Evolutionary conservation across 176 grass and related monocot species (phyloP).

Genomic region (Aegilops speltoides): DNA sequence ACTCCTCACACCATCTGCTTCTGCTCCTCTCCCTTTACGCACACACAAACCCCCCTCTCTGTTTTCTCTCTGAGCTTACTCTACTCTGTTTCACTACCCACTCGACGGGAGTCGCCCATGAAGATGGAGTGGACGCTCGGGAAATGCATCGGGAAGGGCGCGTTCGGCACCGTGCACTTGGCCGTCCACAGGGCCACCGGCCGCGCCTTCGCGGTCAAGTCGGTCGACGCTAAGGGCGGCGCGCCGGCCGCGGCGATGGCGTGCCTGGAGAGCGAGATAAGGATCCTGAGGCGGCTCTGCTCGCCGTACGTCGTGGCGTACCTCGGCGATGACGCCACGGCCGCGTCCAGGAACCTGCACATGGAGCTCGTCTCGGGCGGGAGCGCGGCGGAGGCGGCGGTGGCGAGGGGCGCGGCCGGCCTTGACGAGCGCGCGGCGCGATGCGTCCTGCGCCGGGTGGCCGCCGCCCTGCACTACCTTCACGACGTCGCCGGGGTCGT

Average conservation of each 20-base stretch:
- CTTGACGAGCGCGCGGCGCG: conserved; percentile 49
- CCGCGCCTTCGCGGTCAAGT: conserved; percentile 77
- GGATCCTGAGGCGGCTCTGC: conserved; percentile 53
- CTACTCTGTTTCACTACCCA: neutral
- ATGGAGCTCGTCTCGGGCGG: conserved; percentile 75
- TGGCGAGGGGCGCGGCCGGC: neutral
- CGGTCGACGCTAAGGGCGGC: conserved; percentile 32
- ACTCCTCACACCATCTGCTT: conserved; percentile 26
- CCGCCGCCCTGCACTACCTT: conserved; percentile 64
- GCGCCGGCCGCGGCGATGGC: conserved; percentile 31
- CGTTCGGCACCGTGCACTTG: conserved; percentile 71
- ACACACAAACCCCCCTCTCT: too few species aligned
- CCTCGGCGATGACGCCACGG: conserved; percentile 54
- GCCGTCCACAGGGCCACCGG: conserved; percentile 51
- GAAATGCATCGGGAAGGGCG: conserved; percentile 69
- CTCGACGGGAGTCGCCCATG: neutral
- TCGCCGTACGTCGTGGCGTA: conserved; percentile 82
- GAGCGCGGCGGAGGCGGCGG: conserved; percentile 46
- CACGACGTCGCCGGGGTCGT: conserved; percentile 65
- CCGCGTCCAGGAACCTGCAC: conserved; percentile 60
- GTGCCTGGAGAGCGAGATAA: conserved; percentile 82
- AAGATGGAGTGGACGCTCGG: conserved; percentile 59
- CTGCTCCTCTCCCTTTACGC: neutral
- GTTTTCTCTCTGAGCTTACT: neutral
- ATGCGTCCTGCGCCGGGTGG: conserved; percentile 44